phyloP scores from a whole-genome alignment of 2,329 filamentous ascomycete genomes.

The Phialocephala sp. region DNA sequence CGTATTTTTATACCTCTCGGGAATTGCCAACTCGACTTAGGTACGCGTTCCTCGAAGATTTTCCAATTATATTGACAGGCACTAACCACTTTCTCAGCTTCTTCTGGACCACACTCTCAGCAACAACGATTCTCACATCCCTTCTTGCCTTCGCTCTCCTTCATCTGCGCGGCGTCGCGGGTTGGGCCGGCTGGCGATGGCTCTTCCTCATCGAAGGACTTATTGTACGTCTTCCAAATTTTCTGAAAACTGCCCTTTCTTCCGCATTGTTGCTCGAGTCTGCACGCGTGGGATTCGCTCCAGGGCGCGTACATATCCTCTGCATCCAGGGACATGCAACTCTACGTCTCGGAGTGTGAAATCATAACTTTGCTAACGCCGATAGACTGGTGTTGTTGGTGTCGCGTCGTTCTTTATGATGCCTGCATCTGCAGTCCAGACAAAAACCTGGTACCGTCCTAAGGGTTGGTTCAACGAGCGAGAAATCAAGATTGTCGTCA shows the following conservation, averaged over 20 bases:
- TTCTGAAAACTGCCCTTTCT: too few relatives aligned
- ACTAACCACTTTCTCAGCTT: slow-evolving; percentile 52
- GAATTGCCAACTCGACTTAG: slow-evolving; percentile 25
- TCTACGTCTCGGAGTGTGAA: too few relatives aligned
- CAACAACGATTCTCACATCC: slow-evolving; percentile 46
- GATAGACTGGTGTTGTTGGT: slow-evolving; percentile 55
- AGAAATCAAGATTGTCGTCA: slow-evolving; percentile 72
- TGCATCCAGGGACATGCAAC: too few relatives aligned
- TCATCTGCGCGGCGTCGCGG: slow-evolving; percentile 53
- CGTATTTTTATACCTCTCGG: slow-evolving; percentile 75
- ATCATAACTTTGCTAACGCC: too few relatives aligned
- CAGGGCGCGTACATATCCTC: too few relatives aligned
- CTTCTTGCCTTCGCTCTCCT: slow-evolving; percentile 63
- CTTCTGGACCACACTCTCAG: slow-evolving; percentile 71
- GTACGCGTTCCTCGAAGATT: not conserved
- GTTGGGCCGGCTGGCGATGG: slow-evolving; percentile 60
- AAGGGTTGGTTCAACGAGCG: slow-evolving; percentile 67
- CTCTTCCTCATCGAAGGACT: slow-evolving; percentile 61
- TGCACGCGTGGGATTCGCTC: too few relatives aligned
- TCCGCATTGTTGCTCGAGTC: too few relatives aligned
- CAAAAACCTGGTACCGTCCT: slow-evolving; percentile 57
- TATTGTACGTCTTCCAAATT: too few relatives aligned
- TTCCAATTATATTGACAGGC: not conserved
- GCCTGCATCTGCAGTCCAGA: slow-evolving; percentile 66
- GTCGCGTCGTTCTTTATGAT: slow-evolving; percentile 60